Evolutionary conservation across 495 filamentous ascomycete genomes (phyloP).

Genomic region (Neohortaea acidophila): DNA sequence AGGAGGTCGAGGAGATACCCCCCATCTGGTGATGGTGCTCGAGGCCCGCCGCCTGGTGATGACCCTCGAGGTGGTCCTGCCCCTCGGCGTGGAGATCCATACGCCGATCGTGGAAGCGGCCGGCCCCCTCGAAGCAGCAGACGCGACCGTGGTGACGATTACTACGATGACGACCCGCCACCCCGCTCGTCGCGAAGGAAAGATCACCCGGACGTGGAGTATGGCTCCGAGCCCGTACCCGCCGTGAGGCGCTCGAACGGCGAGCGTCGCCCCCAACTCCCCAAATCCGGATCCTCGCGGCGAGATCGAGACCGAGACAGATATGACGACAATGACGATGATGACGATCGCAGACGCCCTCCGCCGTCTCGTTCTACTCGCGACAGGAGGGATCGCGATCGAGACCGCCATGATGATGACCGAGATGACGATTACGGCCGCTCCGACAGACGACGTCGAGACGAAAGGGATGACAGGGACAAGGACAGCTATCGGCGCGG

Average conservation of each 20-base stretch:
- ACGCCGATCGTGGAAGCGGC: neutral
- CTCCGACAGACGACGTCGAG: slow-evolving; percentile 4
- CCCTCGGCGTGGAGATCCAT: neutral
- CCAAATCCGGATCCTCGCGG: no score
- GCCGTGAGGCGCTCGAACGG: slow-evolving; percentile 4
- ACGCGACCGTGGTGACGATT: slow-evolving; percentile 1
- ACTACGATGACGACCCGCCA: slow-evolving; percentile 12
- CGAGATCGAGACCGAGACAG: no score
- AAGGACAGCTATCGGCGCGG: slow-evolving; percentile 1
- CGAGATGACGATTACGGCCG: no score
- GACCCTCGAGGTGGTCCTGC: slow-evolving; percentile 1
- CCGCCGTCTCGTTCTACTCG: no score
- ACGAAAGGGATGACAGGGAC: slow-evolving; percentile 11
- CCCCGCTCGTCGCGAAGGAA: slow-evolving; percentile 6
- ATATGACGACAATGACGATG: no score
- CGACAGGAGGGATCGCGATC: slow-evolving; percentile 9
- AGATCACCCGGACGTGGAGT: slow-evolving; percentile 6
- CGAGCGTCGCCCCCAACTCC: no score
- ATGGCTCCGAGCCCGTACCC: slow-evolving; percentile 13
- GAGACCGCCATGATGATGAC: slow-evolving; percentile 9
- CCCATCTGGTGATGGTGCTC: slow-evolving; percentile 2
- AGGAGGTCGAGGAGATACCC: slow-evolving; percentile 1
- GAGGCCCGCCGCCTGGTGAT: slow-evolving; percentile 4
- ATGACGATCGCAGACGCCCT: slow-evolving; percentile 9
- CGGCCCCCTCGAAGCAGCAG: neutral